Evolutionary conservation across 1,139 yeast species (phyloP).

Genomic region (Geotrichum cucujoidarum): DNA sequence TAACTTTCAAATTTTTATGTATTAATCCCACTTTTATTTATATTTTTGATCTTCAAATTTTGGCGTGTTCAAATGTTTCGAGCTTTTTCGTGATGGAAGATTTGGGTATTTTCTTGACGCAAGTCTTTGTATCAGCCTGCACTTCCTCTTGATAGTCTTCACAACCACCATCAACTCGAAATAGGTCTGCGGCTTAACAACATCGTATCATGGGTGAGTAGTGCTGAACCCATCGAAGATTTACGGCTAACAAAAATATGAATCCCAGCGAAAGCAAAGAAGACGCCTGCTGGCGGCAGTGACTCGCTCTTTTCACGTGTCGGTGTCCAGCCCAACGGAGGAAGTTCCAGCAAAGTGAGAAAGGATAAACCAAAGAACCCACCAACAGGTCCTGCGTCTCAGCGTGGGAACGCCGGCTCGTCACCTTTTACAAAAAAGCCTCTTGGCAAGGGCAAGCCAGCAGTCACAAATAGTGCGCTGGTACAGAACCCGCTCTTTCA

Average conservation of each 20-base stretch:
- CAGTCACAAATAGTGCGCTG: not conserved
- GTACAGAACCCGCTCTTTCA: slow-evolving; percentile 11
- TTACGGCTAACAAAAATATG: too few species aligned
- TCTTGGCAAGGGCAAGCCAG: not conserved
- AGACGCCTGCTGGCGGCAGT: not conserved
- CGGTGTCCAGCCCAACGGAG: not conserved
- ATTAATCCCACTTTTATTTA: not conserved
- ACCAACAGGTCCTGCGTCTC: too few species aligned
- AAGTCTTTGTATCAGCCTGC: too few species aligned
- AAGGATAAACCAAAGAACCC: not conserved
- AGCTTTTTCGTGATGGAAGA: too few species aligned
- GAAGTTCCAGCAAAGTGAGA: not conserved
- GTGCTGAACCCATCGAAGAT: too few species aligned
- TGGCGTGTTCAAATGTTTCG: too few species aligned
- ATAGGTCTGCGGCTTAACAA: not conserved
- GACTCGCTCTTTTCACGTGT: slow-evolving; percentile 6
- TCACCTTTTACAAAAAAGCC: not conserved
- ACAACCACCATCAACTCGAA: not conserved
- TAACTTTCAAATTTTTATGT: too few species aligned
- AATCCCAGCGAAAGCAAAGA: too few species aligned
- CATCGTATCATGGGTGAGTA: not conserved
- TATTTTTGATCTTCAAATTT: not conserved
- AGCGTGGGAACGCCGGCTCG: too few species aligned
- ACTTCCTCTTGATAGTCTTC: too few species aligned
- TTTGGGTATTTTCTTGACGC: too few species aligned